Base-by-base conservation (phyloP, 108 stramenopile species). In the Discostella stelligeroides region DNA sequence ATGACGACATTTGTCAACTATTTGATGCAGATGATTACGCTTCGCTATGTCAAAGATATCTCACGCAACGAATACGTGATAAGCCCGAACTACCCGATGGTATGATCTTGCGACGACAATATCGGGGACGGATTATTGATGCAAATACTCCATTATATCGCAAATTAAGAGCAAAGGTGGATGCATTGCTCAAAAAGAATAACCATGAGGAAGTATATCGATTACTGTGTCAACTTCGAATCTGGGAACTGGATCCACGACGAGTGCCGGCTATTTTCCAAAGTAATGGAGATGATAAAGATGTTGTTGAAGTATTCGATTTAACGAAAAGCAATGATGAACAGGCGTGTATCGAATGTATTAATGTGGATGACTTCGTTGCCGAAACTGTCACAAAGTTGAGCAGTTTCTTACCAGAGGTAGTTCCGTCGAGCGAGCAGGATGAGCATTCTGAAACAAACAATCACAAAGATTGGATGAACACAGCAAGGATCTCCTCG, bases 231-330 rank as follows among this genome's bases (percentile, higher is more conserved):
- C 66, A 68, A 41, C 25, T 75, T 7, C 48, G 74, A 38, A 29
- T 38, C 15, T 75, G 60, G 60, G 74, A 75, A 28, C 23, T 75
- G 28, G 43, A 75, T 55, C 66, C 74, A 11, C 59, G 38, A 30
- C 40, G 49, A 15, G 54, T 67, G 40, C 66, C 66, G n/a, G 17
- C 40, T 2, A 38, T 42, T 8, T 55, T 67, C 38, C 66, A 42
- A 20, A 43, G 39, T 49, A 43, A 18, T n/a, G n/a, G n/a, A 45
- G 14, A 51, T n/a, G 37, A 55, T 30, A 55, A 56, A 38, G 46
- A 57, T 18, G 55, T 57, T 10, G 55, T n/a, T 1, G 72, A 64
- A 45, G 17, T 47, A n/a, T 38, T 64, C 0, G 63, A 73, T 64
- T 46, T 73, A 1, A 73, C 72, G 30, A 55, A 58, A n/a, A 63